These are phyloP conservation scores for Vaccinium macrocarpon DNA, from an alignment of 148 eudicot genomes.

Conservation along the genomic window DNA sequence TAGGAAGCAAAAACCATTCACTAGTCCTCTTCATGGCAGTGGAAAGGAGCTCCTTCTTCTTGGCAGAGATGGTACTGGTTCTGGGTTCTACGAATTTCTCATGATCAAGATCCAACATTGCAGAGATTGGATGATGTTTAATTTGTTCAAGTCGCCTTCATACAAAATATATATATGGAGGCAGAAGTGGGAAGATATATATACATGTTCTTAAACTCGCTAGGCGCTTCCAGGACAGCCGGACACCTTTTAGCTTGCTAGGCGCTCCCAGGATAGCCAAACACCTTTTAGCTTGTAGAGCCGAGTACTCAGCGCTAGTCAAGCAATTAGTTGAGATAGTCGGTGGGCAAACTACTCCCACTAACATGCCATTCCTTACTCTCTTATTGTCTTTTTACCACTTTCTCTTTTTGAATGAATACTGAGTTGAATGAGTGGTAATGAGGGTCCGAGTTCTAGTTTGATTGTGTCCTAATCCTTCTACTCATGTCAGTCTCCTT, in stretches of 20 bases:
- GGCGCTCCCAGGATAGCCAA: too few species aligned
- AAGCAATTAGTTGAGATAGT: background rate
- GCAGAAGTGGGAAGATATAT: slow-evolving; percentile 14
- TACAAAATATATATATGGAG: background rate
- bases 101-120: slow-evolving; percentile 51
- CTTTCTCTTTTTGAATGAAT: background rate
- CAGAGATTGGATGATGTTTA: slow-evolving; percentile 23
- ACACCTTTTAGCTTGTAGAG: too few species aligned
- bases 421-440: background rate
- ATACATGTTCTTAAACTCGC: too few species aligned
- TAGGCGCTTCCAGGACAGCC: too few species aligned
- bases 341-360: background rate
- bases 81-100: slow-evolving; percentile 28
- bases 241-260: too few species aligned
- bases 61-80: slow-evolving; percentile 39
- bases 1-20: slow-evolving; percentile 61
- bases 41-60: slow-evolving; percentile 64
- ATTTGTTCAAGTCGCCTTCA: slow-evolving; percentile 13
- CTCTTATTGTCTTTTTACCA: background rate
- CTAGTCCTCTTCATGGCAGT: slow-evolving; percentile 84
- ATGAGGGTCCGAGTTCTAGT: background rate
- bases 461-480: background rate
- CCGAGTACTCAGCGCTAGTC: too few species aligned
- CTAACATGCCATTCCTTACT: background rate
- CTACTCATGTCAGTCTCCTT: background rate